These are phyloP conservation scores for Carallia pectinifolia DNA, from an alignment of 345 rosid species.

Conservation along the genomic window DNA sequence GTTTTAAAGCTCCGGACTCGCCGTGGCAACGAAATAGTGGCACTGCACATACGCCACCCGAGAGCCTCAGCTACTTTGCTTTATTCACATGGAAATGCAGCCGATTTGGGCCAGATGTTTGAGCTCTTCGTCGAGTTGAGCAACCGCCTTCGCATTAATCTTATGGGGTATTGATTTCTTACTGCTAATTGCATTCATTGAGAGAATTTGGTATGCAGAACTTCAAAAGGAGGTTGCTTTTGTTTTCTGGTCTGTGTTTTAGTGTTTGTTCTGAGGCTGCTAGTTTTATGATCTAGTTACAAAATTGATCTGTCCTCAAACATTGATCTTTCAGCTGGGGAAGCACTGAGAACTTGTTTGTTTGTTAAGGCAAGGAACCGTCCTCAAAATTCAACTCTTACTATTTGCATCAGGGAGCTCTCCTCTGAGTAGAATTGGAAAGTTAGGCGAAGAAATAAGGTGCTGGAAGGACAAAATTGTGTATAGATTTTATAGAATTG, in stretches of 20 bases:
- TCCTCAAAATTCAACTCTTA: not conserved
- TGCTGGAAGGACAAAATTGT: not conserved
- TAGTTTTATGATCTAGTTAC: not conserved
- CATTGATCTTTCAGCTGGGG: not conserved
- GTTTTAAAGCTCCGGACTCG: slow-evolving; percentile 74
- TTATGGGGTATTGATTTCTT: slow-evolving; percentile 64
- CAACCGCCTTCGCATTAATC: slow-evolving; percentile 77
- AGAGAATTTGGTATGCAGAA: too few species aligned
- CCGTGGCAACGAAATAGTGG: slow-evolving; percentile 75
- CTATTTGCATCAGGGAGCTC: too few species aligned
- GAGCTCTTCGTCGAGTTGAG: slow-evolving; percentile 88
- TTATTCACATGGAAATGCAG: slow-evolving; percentile 98
- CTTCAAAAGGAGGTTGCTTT: slow-evolving; percentile 3
- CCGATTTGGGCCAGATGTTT: slow-evolving; percentile 92
- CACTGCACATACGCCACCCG: slow-evolving; percentile 67
- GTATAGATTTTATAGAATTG: too few species aligned
- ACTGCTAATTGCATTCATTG: not conserved
- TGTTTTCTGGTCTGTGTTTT: not conserved
- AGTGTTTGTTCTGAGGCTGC: not conserved
- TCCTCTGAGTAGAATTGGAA: not conserved
- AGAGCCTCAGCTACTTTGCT: slow-evolving; percentile 70
- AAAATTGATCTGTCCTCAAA: too few species aligned
- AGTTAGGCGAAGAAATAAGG: not conserved
- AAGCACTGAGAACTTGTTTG: not conserved
- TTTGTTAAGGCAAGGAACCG: not conserved